Evolutionary conservation across 192 early-diverging fungal species (phyloP).

Genomic region (Paraglomus occultum): DNA sequence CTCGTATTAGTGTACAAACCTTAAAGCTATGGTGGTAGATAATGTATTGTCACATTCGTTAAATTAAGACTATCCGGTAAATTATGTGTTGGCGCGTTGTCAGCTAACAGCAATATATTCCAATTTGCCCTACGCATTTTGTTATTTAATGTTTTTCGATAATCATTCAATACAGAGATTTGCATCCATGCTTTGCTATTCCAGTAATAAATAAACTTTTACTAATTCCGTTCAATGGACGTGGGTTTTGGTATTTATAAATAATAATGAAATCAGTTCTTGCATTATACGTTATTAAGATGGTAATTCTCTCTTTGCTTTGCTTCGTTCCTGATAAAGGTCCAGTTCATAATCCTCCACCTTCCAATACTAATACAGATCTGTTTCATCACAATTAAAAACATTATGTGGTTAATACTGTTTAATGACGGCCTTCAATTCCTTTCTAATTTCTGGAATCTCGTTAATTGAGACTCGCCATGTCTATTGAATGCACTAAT

Average conservation of each 20-base stretch:
- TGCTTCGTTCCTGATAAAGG: neutral
- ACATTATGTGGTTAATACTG: slow-evolving; percentile 1
- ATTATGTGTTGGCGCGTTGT: no score
- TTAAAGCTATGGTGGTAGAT: no score
- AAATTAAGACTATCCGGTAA: no score
- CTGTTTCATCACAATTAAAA: slow-evolving; percentile 16
- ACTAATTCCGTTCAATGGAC: neutral
- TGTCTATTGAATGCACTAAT: neutral
- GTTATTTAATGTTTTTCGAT: no score
- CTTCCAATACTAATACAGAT: slow-evolving; percentile 21
- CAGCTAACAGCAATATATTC: no score
- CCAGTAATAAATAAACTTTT: neutral
- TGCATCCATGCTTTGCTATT: slow-evolving; percentile 1
- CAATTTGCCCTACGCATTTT: no score
- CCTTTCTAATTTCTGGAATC: neutral
- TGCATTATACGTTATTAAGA: slow-evolving; percentile 8
- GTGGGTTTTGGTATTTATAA: neutral
- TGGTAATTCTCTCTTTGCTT: slow-evolving; percentile 1
- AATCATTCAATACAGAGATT: no score
- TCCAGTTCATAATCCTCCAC: neutral
- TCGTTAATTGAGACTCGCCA: neutral
- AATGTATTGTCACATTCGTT: no score
- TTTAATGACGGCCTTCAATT: neutral
- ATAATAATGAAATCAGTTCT: slow-evolving; percentile 1
- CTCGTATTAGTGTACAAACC: no score